phyloP scores from a whole-genome alignment of 1,284 basidiomycete species.

The Apiotrichum siamense region DNA sequence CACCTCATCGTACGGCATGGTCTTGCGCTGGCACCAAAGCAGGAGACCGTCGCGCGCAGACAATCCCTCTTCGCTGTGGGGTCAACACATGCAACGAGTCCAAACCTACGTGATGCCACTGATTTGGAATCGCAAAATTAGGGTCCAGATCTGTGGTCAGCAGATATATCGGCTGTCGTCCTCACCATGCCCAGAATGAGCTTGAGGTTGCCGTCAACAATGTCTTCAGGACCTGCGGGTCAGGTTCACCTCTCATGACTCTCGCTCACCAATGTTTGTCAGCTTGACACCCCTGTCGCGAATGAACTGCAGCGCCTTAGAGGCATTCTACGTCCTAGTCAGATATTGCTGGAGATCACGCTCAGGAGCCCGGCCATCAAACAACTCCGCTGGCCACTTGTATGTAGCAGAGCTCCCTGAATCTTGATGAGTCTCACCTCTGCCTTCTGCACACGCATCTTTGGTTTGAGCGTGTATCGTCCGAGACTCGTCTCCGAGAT shows the following conservation, averaged over 20 bases:
- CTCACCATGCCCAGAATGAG: conserved; percentile 86
- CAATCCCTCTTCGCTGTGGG: conserved; percentile 84
- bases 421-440: no score
- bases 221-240: conserved; percentile 62
- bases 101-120: conserved; percentile 82
- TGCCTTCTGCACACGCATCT: conserved; percentile 91
- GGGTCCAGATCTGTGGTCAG: conserved; percentile 71
- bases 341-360: background rate
- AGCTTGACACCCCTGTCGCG: conserved; percentile 88
- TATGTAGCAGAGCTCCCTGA: no score
- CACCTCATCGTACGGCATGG: conserved; percentile 80
- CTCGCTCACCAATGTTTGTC: conserved; percentile 83
- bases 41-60: conserved; percentile 94
- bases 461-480: conserved; percentile 80
- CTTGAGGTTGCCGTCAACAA: conserved; percentile 95
- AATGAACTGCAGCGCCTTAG: conserved; percentile 93
- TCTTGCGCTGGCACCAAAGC: conserved; percentile 97
- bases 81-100: background rate
- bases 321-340: conserved; percentile 61
- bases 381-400: no score
- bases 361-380: background rate
- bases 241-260: background rate
- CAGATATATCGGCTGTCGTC: background rate
- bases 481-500: conserved; percentile 92
- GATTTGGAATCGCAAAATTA: conserved; percentile 94